Evolutionary conservation across 2,329 filamentous ascomycete species (phyloP), one percentile per base, ranked within the genome.

Genomic region (Colletotrichum sansevieriae): DNA sequence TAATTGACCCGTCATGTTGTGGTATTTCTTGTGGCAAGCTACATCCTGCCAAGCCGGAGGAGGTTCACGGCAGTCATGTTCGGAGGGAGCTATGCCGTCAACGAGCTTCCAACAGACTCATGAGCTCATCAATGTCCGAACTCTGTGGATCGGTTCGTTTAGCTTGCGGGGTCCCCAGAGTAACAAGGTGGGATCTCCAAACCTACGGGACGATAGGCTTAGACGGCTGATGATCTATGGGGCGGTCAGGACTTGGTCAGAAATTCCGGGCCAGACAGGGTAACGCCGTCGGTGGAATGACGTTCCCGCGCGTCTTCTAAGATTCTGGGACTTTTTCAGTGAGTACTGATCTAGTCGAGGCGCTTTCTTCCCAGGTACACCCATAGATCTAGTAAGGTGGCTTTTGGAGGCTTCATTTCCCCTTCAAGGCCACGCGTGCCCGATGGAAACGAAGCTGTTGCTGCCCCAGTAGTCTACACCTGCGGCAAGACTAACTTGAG

Each of bases 141-240:
- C 15, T 57, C n/a, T 67, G 35, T 43, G 13, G 52, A 57, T 66
- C 64, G 59, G 51, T 12, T 43, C 22, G 35, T 52, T 67, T 33
- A 46, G 43, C 5, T 57, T 67, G 64, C 65, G 65, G 65, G 65
- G 59, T 57, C 65, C 59, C 59, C 59, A 58, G 35, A 63, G 25
- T 35, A 10, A 49, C n/a, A 46, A 15, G 51, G 49, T 29, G 47
- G 47, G 47, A 55, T 55, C 41, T 37, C 35, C 58, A 39, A 65
- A 35, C 46, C 46, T 44, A 37, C 47, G 51, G 52, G 59, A 22
- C 44, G 37, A 35, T 62, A 67, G 22, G 37, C 25, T 41, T 37
- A 35, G 63, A 35, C 15, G 54, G 47, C 47, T 62, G 49, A 66
- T 62, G 49, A 66, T 66, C 58, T 54, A 20, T 25, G n/a, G 29